Conservation (phyloP, 495 filamentous ascomycete species). For the Hyaloscypha hepaticicola region DNA sequence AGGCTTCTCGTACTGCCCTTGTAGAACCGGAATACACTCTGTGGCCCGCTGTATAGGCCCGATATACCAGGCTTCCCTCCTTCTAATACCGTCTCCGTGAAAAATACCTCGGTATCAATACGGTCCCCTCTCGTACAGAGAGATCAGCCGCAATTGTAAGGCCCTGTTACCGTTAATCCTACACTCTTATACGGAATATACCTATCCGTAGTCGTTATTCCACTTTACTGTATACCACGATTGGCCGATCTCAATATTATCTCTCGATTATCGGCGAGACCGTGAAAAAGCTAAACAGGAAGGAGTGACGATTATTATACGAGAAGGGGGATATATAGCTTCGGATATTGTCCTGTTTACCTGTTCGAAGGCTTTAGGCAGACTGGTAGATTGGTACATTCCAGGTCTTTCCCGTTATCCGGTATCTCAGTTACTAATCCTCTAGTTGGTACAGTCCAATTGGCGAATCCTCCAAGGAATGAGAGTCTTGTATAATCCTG, state of each 20-base stretch:
- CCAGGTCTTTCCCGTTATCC: conserved; percentile 15
- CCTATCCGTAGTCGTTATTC: not conserved
- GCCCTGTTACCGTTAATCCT: no score
- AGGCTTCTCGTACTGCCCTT: no score
- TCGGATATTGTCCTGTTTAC: conserved; percentile 6
- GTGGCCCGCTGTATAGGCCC: no score
- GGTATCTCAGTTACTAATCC: conserved; percentile 19
- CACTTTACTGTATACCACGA: not conserved
- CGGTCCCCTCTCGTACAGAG: no score
- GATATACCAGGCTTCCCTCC: no score
- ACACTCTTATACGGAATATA: no score
- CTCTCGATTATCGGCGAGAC: conserved; percentile 14
- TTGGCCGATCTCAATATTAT: conserved; percentile 16
- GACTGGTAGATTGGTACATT: conserved; percentile 2
- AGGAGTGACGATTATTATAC: conserved; percentile 2
- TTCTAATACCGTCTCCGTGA: no score
- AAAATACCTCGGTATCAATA: no score
- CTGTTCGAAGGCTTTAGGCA: conserved; percentile 19
- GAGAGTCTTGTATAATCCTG: conserved; percentile 11
- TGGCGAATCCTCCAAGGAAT: conserved; percentile 11
- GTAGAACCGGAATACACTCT: no score
- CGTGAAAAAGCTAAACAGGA: conserved; percentile 10
- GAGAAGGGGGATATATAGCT: not conserved
- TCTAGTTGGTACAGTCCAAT: conserved; percentile 14
- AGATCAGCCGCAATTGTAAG: no score